phyloP scores from a whole-genome alignment of 371 early-diverging fungal species.

The Conidiobolus incongruus region DNA sequence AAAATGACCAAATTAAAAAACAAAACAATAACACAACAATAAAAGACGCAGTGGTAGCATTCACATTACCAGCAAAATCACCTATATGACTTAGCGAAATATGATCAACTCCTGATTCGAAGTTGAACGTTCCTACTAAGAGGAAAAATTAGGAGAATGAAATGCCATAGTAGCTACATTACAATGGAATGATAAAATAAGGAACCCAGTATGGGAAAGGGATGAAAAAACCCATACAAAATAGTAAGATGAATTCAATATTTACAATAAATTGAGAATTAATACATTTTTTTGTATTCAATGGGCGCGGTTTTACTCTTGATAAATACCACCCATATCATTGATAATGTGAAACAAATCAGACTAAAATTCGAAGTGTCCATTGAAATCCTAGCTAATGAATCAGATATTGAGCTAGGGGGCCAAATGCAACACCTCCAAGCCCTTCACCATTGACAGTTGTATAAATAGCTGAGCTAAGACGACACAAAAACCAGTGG shows the following conservation, averaged over 20 bases:
- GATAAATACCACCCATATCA: slow-evolving; percentile 6
- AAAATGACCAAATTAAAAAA: slow-evolving; percentile 32
- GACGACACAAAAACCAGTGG: slow-evolving; percentile 43
- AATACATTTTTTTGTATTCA: too few species aligned
- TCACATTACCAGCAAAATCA: slow-evolving; percentile 32
- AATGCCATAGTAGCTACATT: slow-evolving; percentile 12
- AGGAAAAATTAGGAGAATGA: slow-evolving; percentile 13
- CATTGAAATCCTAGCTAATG: slow-evolving; percentile 16
- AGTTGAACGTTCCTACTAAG: slow-evolving; percentile 24
- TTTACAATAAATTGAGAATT: too few species aligned
- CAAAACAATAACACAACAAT: slow-evolving; percentile 18
- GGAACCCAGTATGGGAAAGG: slow-evolving; percentile 12
- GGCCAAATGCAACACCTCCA: slow-evolving; percentile 28
- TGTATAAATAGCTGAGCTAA: slow-evolving; percentile 55
- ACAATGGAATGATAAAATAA: slow-evolving; percentile 12
- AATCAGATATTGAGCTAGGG: slow-evolving; percentile 20
- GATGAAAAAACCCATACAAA: too few species aligned
- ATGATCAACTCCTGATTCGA: slow-evolving; percentile 32
- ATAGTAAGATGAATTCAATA: too few species aligned
- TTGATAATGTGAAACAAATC: slow-evolving; percentile 12
- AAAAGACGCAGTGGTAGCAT: slow-evolving; percentile 18
- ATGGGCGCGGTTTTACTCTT: neutral
- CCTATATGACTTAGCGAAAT: slow-evolving; percentile 31
- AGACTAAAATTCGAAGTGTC: slow-evolving; percentile 14
- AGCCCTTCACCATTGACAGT: slow-evolving; percentile 39